These are phyloP conservation scores for Pichia kluyveri DNA, from an alignment of 805 yeast genomes.

Conservation along the genomic window DNA sequence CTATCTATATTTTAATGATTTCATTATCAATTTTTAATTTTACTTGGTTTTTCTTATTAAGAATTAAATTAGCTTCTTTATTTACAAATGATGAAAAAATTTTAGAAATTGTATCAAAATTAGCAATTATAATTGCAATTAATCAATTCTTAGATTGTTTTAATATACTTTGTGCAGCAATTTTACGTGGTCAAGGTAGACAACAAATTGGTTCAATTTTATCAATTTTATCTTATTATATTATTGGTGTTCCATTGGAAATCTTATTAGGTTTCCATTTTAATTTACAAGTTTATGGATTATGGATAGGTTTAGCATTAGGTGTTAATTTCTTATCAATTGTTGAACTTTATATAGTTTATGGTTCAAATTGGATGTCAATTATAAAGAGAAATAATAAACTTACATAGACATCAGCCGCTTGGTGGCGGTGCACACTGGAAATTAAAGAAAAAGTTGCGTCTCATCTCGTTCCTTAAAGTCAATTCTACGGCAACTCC, in stretches of 20 bases:
- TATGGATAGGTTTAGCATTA: conserved; percentile 39
- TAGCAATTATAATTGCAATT: conserved; percentile 38
- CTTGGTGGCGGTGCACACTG: no score
- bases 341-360: conserved; percentile 33
- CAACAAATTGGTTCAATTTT: conserved; percentile 43
- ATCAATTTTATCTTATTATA: conserved; percentile 37
- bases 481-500: no score
- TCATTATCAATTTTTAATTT: conserved; percentile 30
- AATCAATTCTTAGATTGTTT: conserved; percentile 42
- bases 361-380: conserved; percentile 43
- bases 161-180: conserved; percentile 37
- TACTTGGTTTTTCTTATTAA: conserved; percentile 28
- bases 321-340: conserved; percentile 34
- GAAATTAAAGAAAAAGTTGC: no score
- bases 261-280: conserved; percentile 34
- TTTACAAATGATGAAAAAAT: conserved; percentile 34
- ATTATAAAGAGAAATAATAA: conserved; percentile 30
- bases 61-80: conserved; percentile 30
- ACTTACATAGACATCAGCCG: conserved; percentile 3
- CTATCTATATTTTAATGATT: conserved; percentile 27
- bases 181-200: conserved; percentile 46
- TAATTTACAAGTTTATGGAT: conserved; percentile 32
- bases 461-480: no score
- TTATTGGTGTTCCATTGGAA: conserved; percentile 42
- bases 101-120: conserved; percentile 29